Conservation (phyloP, 768 basidiomycete genomes). For the Hypsizygus marmoreus region DNA sequence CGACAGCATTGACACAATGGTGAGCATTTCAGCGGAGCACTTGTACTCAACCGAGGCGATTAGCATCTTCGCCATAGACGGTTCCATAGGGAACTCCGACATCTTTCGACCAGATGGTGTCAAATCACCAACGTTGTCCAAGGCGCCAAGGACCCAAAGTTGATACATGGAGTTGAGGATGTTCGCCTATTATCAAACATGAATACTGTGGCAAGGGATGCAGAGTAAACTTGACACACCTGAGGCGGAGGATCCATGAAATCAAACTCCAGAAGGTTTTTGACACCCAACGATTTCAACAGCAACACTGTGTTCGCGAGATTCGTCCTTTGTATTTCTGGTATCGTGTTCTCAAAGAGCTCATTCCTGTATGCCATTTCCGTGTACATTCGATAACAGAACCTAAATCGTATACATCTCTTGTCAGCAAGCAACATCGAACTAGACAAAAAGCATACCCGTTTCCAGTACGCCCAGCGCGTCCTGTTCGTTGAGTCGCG, state of each 20-base stretch:
- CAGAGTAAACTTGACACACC: slow-evolving; percentile 38
- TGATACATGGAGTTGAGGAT: slow-evolving; percentile 99
- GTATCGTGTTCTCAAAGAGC: slow-evolving; percentile 93
- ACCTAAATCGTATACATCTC: slow-evolving; percentile 50
- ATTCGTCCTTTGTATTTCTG: slow-evolving; percentile 98
- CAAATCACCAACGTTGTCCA: slow-evolving; percentile 97
- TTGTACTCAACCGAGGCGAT: slow-evolving; percentile 92
- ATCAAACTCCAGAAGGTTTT: slow-evolving; percentile 96
- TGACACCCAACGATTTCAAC: slow-evolving; percentile 94
- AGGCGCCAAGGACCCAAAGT: slow-evolving; percentile 96
- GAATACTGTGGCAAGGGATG: neutral
- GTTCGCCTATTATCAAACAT: slow-evolving; percentile 61
- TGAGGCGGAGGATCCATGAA: slow-evolving; percentile 99
- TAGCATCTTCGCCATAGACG: slow-evolving; percentile 98
- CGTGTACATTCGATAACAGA: slow-evolving; percentile 95
- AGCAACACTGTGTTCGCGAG: slow-evolving; percentile 94
- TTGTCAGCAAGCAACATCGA: slow-evolving; percentile 1
- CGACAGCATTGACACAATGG: slow-evolving; percentile 98
- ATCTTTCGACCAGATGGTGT: slow-evolving; percentile 93
- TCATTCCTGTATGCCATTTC: slow-evolving; percentile 97
- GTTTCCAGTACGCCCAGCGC: slow-evolving; percentile 94
- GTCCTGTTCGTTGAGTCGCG: slow-evolving; percentile 92
- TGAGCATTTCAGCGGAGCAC: slow-evolving; percentile 95
- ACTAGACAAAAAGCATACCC: slow-evolving; percentile 57
- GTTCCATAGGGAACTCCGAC: slow-evolving; percentile 99